Percentiles rank a stretch among this genome's conserved stretches.
phyloP scores from a whole-genome alignment of 1,284 basidiomycete species.

The Trichosporon faecale region DNA sequence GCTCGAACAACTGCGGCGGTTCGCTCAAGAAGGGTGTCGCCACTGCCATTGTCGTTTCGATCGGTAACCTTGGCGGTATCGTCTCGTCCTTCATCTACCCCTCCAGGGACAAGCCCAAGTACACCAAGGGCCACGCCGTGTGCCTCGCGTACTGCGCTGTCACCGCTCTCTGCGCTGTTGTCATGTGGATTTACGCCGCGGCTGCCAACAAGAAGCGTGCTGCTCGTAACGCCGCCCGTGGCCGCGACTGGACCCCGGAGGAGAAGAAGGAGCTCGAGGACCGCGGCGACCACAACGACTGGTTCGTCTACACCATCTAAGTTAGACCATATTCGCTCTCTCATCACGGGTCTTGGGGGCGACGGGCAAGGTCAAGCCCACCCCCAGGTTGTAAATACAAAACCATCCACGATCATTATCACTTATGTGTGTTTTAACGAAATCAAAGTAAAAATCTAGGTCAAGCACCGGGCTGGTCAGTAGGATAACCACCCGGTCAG shows the following conservation, averaged over 20 bases:
- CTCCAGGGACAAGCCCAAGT: constrained; percentile 28
- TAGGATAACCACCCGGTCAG: background rate
- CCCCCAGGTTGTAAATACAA: background rate
- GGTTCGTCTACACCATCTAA: constrained; percentile 42
- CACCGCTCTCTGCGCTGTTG: constrained; percentile 24
- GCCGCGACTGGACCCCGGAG: constrained; percentile 36
- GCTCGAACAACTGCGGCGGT: constrained; percentile 60
- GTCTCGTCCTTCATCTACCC: constrained; percentile 56
- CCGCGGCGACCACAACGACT: constrained; percentile 39
- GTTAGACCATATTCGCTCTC: background rate
- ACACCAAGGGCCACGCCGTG: constrained; percentile 38
- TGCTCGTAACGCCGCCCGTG: constrained; percentile 31
- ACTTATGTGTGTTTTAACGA: background rate
- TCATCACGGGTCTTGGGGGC: too few relatives aligned
- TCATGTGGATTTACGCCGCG: constrained; percentile 32
- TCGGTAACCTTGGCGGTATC: constrained; percentile 59
- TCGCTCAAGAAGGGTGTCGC: constrained; percentile 58
- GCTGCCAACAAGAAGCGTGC: constrained; percentile 32
- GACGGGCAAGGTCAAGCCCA: background rate
- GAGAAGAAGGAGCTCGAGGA: constrained; percentile 38
- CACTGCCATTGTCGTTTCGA: constrained; percentile 59
- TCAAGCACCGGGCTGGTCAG: background rate
- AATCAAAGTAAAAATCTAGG: background rate
- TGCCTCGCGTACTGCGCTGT: constrained; percentile 36
- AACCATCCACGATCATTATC: background rate